These are phyloP conservation scores for Lupinus albus DNA, from an alignment of 306 rosid species.

Conservation along the genomic window DNA sequence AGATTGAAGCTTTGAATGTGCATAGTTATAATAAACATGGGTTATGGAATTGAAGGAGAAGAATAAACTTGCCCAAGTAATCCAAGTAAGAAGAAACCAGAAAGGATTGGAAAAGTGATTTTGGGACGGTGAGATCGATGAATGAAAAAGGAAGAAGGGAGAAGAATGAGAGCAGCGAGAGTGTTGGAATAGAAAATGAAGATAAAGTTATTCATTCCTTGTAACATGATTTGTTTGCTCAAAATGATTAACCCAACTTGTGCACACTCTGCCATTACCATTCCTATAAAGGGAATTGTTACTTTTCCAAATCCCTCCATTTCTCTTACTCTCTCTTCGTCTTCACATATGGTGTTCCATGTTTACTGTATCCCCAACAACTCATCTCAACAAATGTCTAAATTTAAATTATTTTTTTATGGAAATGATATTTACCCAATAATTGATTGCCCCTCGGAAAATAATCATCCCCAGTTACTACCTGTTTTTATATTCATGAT, in stretches of 20 bases:
- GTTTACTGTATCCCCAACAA: too few relatives aligned
- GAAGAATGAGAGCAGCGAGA: constrained; percentile 66
- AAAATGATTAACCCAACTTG: constrained; percentile 70
- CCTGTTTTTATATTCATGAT: too few relatives aligned
- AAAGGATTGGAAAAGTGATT: constrained; percentile 50
- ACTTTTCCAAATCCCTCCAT: constrained; percentile 46
- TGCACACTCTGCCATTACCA: constrained; percentile 67
- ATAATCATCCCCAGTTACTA: too few relatives aligned
- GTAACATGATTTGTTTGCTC: constrained; percentile 65
- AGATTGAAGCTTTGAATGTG: not conserved
- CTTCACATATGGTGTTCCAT: too few relatives aligned
- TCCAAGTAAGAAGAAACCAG: constrained; percentile 64
- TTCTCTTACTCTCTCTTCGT: not conserved
- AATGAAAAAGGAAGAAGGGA: constrained; percentile 69
- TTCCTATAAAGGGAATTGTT: constrained; percentile 59
- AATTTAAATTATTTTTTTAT: too few relatives aligned
- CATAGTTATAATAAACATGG: not conserved
- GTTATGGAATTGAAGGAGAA: not conserved
- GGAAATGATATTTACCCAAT: too few relatives aligned
- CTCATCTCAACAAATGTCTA: too few relatives aligned
- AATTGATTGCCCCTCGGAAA: too few relatives aligned
- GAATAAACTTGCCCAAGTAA: constrained; percentile 59
- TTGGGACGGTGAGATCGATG: constrained; percentile 57
- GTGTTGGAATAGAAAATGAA: constrained; percentile 74
- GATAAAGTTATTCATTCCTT: constrained; percentile 68